Evolutionary conservation across 106 monocot species (phyloP).

Genomic region (Apostasia shenzhenica): DNA sequence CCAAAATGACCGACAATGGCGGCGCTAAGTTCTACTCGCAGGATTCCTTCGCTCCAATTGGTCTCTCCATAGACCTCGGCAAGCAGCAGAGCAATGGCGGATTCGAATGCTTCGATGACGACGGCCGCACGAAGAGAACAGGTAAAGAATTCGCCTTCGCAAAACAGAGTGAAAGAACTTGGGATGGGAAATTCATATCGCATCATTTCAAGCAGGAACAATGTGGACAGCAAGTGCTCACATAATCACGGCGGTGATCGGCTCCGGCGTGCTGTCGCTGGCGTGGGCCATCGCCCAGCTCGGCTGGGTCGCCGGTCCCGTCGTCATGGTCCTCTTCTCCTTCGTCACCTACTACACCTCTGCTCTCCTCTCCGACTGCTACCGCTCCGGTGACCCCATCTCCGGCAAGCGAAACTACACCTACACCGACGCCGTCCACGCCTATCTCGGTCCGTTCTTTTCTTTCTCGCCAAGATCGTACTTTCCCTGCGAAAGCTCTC

Average conservation of each 20-base stretch:
- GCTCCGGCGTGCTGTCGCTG: constrained; percentile 59
- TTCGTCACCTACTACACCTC: constrained; percentile 61
- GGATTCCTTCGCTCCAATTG: constrained; percentile 5
- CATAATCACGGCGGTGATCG: constrained; percentile 68
- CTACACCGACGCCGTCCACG: constrained; percentile 52
- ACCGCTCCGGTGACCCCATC: constrained; percentile 37
- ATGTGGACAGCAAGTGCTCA: constrained; percentile 59
- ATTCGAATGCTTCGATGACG: constrained; percentile 35
- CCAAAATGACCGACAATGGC: not conserved
- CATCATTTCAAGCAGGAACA: constrained; percentile 14
- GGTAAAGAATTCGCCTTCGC: constrained; percentile 8
- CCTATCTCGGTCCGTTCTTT: constrained; percentile 36
- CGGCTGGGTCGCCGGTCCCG: constrained; percentile 59
- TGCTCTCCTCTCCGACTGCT: constrained; percentile 56
- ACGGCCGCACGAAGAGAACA: constrained; percentile 36
- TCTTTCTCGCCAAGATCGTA: not conserved
- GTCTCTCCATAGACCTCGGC: constrained; percentile 16
- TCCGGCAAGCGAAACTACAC: constrained; percentile 64
- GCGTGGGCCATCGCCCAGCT: constrained; percentile 68
- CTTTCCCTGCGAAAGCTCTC: too few relatives aligned
- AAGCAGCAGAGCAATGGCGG: constrained; percentile 6
- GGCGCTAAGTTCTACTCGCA: not conserved
- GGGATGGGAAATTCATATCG: not conserved
- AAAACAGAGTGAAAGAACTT: too few relatives aligned
- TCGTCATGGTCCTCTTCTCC: constrained; percentile 46